phyloP scores from a whole-genome alignment of 768 basidiomycete species.

The Boletus pseudo-olivaceus region DNA sequence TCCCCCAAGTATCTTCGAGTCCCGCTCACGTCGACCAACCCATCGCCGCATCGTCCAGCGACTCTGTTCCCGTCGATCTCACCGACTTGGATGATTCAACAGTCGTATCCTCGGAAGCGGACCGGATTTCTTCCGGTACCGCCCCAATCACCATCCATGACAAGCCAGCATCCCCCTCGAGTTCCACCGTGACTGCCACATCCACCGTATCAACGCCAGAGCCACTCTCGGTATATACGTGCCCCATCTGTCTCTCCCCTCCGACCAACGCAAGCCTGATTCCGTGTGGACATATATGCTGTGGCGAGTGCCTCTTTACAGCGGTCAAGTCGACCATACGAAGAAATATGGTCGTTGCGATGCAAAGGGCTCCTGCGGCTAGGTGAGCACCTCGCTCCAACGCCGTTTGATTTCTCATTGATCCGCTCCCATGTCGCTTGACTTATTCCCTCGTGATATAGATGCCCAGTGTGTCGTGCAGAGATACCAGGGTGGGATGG shows the following conservation, averaged over 20 bases:
- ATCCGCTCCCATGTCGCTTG: not conserved
- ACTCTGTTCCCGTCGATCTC: conserved; percentile 1
- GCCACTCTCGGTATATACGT: conserved; percentile 60
- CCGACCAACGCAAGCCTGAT: conserved; percentile 75
- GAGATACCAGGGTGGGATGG: conserved; percentile 69
- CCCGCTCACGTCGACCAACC: not conserved
- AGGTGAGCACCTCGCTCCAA: conserved; percentile 30
- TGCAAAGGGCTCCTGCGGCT: conserved; percentile 34
- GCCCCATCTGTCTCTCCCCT: conserved; percentile 77
- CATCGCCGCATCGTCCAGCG: not conserved
- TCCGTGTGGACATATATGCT: conserved; percentile 77
- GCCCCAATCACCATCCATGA: not conserved
- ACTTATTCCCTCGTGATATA: conserved; percentile 13
- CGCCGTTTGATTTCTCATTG: not conserved
- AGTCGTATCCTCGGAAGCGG: not conserved
- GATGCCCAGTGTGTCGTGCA: conserved; percentile 72
- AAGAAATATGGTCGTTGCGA: conserved; percentile 37
- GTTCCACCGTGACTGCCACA: not conserved
- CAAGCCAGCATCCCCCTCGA: not conserved
- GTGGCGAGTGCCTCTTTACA: conserved; percentile 71
- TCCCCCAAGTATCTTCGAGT: not conserved
- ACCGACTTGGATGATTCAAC: not conserved
- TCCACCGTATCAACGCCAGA: conserved; percentile 8
- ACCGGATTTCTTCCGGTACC: not conserved
- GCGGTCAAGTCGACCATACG: conserved; percentile 63